Percentiles rank a stretch among this genome's conserved stretches.
Evolutionary conservation across 2,329 filamentous ascomycete genomes (phyloP).

Genomic region (Metarhizium album): DNA sequence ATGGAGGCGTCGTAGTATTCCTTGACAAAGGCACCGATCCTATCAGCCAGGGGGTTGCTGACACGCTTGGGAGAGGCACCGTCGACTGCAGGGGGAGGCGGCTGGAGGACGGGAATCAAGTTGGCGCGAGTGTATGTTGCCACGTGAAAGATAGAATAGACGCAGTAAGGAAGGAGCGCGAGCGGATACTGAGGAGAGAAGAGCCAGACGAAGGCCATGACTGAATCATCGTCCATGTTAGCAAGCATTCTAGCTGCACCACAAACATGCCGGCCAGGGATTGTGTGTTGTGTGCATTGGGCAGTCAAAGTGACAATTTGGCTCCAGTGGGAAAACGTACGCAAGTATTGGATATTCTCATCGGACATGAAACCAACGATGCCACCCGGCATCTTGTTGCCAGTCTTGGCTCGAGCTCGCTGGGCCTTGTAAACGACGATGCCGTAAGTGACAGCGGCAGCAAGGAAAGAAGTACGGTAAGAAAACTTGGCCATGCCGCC

Average conservation of each 20-base stretch:
- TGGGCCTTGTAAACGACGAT: slow-evolving; percentile 99
- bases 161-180: slow-evolving; percentile 83
- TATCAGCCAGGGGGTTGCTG: slow-evolving; percentile 58
- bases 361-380: slow-evolving; percentile 61
- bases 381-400: slow-evolving; percentile 49
- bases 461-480: slow-evolving; percentile 84
- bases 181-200: slow-evolving; percentile 80
- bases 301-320: background rate
- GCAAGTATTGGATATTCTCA: slow-evolving; percentile 95
- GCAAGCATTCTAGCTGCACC: background rate
- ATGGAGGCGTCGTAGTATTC: slow-evolving; percentile 95
- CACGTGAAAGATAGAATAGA: slow-evolving; percentile 98
- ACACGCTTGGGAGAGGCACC: slow-evolving; percentile 43
- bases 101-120: slow-evolving; percentile 76
- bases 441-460: slow-evolving; percentile 85
- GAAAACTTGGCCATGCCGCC: slow-evolving; percentile 66
- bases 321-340: slow-evolving; percentile 42
- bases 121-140: slow-evolving; percentile 93
- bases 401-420: slow-evolving; percentile 70
- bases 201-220: slow-evolving; percentile 92
- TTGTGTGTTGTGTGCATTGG: background rate
- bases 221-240: slow-evolving; percentile 30
- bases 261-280: background rate
- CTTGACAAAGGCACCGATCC: slow-evolving; percentile 90
- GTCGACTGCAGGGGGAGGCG: slow-evolving; percentile 46